These are phyloP conservation scores for Coemansia sp. DNA, from an alignment of 192 early-diverging fungal species.

Conservation along the genomic window DNA sequence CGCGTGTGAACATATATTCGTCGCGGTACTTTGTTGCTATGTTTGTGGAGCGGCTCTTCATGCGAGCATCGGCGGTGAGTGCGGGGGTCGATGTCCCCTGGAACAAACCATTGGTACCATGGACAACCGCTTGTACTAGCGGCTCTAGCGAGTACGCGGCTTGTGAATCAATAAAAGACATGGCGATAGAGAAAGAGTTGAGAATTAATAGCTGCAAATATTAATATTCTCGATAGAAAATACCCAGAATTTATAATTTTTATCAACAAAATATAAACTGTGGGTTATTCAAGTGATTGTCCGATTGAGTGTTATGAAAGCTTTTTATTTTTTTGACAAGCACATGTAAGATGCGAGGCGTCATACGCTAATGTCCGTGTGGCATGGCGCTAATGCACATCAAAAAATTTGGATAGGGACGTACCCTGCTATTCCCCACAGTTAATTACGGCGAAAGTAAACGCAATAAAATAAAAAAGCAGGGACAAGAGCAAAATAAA, in stretches of 20 bases:
- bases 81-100: constrained; percentile 13
- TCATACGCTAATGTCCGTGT: constrained; percentile 7
- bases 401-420: background rate
- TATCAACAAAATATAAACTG: background rate
- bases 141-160: constrained; percentile 6
- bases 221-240: background rate
- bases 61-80: background rate
- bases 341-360: background rate
- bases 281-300: background rate
- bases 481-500: no score
- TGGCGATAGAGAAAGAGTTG: background rate
- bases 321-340: background rate
- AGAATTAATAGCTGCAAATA: background rate
- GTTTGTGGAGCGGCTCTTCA: constrained; percentile 8
- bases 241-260: background rate
- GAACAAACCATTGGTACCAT: constrained; percentile 35
- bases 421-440: background rate
- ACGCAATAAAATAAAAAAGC: background rate
- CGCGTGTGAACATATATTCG: constrained; percentile 45
- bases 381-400: constrained; percentile 5
- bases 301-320: no score
- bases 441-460: background rate
- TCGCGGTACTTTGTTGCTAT: constrained; percentile 42
- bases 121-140: constrained; percentile 13
- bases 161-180: background rate